Conservation (phyloP, 228 moss, liverwort and hornwort genomes). For the Sphagnum magellanicum region DNA sequence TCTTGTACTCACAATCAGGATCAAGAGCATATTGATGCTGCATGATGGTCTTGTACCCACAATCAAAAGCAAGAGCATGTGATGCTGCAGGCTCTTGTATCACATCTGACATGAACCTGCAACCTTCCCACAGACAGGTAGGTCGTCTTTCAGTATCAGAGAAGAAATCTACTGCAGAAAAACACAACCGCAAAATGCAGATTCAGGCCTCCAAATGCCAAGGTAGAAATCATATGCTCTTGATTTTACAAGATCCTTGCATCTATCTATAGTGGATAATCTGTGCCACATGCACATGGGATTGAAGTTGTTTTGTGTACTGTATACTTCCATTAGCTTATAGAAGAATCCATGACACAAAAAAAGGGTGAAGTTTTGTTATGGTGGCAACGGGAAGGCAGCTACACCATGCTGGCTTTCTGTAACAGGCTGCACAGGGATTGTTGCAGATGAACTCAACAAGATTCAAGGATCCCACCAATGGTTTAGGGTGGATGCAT, state of each 20-base stretch:
- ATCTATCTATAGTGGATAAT: not conserved
- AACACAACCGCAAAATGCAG: too few species aligned
- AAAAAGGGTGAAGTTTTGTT: conserved; percentile 38
- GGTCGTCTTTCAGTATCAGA: not conserved
- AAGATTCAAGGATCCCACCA: conserved; percentile 38
- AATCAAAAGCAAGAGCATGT: too few species aligned
- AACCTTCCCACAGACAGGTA: not conserved
- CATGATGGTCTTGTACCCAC: too few species aligned
- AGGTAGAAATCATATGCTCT: not conserved
- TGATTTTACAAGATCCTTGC: not conserved
- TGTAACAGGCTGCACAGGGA: conserved; percentile 33
- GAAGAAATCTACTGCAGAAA: not conserved
- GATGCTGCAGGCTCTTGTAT: too few species aligned
- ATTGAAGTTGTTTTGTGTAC: too few species aligned
- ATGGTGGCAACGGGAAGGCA: conserved; percentile 33
- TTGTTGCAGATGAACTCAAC: conserved; percentile 21
- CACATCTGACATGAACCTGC: not conserved
- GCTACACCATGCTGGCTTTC: conserved; percentile 25
- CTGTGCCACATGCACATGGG: too few species aligned
- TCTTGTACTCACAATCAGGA: too few species aligned
- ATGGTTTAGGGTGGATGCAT: conserved; percentile 12
- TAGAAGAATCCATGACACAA: too few species aligned
- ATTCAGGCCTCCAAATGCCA: too few species aligned
- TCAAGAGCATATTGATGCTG: too few species aligned
- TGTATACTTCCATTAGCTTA: too few species aligned